Conservation (phyloP, 116 monocot species). For the Dioscorea cayenensis region DNA sequence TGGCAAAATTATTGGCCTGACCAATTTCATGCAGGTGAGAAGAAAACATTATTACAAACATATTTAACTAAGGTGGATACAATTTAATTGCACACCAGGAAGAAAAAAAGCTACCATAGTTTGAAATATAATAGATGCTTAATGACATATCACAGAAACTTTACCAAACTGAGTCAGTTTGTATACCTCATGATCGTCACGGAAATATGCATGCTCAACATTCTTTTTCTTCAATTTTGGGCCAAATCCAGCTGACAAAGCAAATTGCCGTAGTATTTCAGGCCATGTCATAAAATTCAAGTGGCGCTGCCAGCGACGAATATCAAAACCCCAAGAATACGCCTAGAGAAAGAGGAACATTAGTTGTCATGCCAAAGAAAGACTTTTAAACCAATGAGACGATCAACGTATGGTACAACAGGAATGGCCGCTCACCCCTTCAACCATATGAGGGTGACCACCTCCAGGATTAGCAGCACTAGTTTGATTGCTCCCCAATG, state of each 20-base stretch:
- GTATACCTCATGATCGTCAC: constrained; percentile 79
- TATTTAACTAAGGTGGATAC: too few relatives aligned
- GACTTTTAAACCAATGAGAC: not conserved
- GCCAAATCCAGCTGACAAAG: constrained; percentile 84
- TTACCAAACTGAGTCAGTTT: not conserved
- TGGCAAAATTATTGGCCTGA: too few relatives aligned
- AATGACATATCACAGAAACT: not conserved
- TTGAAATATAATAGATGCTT: not conserved
- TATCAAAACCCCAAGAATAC: constrained; percentile 93
- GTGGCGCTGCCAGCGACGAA: constrained; percentile 78
- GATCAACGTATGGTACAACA: not conserved
- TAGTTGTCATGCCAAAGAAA: not conserved
- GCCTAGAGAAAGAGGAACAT: constrained; percentile 47
- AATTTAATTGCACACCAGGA: too few relatives aligned
- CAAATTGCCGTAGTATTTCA: constrained; percentile 89
- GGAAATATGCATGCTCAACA: constrained; percentile 36
- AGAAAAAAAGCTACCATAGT: not conserved
- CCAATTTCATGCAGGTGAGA: too few relatives aligned
- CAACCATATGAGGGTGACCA: constrained; percentile 85
- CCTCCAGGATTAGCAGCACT: constrained; percentile 83
- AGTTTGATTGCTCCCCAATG: constrained; percentile 62
- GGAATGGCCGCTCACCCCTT: constrained; percentile 53
- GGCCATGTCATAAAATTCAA: constrained; percentile 87
- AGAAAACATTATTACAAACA: too few relatives aligned
- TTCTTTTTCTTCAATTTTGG: constrained; percentile 77